phyloP scores from a whole-genome alignment of 1,284 basidiomycete genomes.

The Irpex sp. region DNA sequence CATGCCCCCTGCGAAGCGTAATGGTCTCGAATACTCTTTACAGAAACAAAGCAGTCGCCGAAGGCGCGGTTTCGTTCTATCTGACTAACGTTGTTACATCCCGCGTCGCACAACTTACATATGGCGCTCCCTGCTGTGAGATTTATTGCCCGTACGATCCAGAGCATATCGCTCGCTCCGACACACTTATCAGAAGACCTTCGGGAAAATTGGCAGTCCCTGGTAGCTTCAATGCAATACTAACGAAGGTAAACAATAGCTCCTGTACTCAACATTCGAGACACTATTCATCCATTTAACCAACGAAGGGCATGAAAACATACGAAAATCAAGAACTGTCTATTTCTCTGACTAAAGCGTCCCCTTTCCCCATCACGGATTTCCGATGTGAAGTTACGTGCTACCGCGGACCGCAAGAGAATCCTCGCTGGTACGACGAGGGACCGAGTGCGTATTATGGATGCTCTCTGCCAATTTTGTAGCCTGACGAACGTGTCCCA shows the following conservation, averaged over 20 bases:
- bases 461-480: no score
- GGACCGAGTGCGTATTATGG: no score
- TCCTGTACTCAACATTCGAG: no score
- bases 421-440: slow-evolving; percentile 44
- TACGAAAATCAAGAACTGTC: slow-evolving; percentile 38
- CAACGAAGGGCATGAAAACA: slow-evolving; percentile 34
- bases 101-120: slow-evolving; percentile 31
- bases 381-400: slow-evolving; percentile 33
- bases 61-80: slow-evolving; percentile 33
- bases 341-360: slow-evolving; percentile 32
- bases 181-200: slow-evolving; percentile 21
- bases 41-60: slow-evolving; percentile 31
- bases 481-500: no score
- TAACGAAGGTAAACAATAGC: slow-evolving; percentile 26
- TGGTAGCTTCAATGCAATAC: slow-evolving; percentile 29
- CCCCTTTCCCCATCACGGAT: slow-evolving; percentile 21
- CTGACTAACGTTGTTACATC: slow-evolving; percentile 32
- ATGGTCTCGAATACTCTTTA: no score
- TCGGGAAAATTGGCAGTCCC: slow-evolving; percentile 29
- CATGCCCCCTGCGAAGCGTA: not conserved
- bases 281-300: no score
- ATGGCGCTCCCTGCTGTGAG: slow-evolving; percentile 28
- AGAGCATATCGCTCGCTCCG: slow-evolving; percentile 28
- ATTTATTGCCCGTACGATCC: slow-evolving; percentile 26
- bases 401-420: slow-evolving; percentile 35